Evolutionary conservation across 1,284 basidiomycete species (phyloP).

Genomic region (Trametes polyzona): DNA sequence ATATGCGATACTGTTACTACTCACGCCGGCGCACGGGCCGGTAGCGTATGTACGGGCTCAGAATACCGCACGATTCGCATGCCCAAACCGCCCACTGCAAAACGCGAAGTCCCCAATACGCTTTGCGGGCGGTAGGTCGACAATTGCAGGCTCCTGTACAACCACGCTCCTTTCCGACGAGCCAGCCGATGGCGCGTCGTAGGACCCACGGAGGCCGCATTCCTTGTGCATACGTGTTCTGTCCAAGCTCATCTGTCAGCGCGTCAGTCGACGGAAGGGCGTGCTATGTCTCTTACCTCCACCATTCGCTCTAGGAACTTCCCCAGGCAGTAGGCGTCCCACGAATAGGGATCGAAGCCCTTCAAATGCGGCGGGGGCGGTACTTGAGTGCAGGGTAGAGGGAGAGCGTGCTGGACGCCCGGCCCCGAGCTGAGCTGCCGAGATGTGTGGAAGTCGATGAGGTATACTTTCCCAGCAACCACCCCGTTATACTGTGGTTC

Average conservation of each 20-base stretch:
- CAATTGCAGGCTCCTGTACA: not conserved
- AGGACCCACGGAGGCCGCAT: not conserved
- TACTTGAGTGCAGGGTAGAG: not conserved
- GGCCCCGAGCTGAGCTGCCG: not conserved
- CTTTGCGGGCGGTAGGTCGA: not conserved
- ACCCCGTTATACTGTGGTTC: too few relatives aligned
- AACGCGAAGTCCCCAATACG: too few relatives aligned
- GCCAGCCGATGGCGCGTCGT: not conserved
- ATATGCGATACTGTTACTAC: too few relatives aligned
- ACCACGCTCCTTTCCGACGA: not conserved
- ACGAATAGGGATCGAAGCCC: constrained; percentile 1
- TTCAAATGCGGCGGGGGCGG: not conserved
- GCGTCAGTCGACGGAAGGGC: too few relatives aligned
- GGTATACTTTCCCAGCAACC: not conserved
- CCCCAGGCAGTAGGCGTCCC: constrained; percentile 6
- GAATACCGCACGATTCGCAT: too few relatives aligned
- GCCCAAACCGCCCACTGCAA: too few relatives aligned
- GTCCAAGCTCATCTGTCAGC: not conserved
- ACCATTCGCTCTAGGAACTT: not conserved
- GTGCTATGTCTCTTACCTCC: not conserved
- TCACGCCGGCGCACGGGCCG: too few relatives aligned
- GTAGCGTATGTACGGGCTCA: too few relatives aligned
- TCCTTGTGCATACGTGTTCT: not conserved
- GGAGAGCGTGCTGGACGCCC: not conserved
- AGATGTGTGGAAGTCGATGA: constrained; percentile 1